Evolutionary conservation across 345 rosid species (phyloP), one percentile per base, ranked within the genome.

Genomic region (Eucalyptus regnans): DNA sequence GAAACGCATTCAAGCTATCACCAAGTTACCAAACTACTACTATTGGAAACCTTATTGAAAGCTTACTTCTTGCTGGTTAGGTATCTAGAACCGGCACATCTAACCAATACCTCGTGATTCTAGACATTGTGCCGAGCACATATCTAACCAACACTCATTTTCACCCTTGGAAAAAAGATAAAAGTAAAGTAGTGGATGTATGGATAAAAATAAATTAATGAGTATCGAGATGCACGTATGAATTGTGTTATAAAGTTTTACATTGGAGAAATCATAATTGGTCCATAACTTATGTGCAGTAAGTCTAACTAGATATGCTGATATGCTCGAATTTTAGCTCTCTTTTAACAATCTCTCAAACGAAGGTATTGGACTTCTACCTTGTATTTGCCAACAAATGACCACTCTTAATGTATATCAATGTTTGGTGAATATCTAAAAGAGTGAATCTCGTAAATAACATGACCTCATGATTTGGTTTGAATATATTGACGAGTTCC

Each of bases 221-320:
- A 31, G 3, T 15, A 16, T 66, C 17, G 0, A n/a, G 41, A 66
- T 66, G 5, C 41, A n/a, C 2, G 3, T 31, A 3, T 16, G 20
- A 16, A 15, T 31, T 31, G 3, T 31, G 22, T 4, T 3, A 66
- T 8, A 66, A 31, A 66, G 33, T 16, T 5, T 4, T 20, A 2
- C 14, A 31, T 66, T 8, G 9, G 6, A 4, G 8, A 15, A 15
- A 66, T 66, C 12, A 4, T 66, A 66, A 66, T 66, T 31, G 22
- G 1, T 16, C 4, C 5, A n/a, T n/a, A 8, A 64, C 5, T 7
- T 14, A 64, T 64, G 14, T 3, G 1, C 3, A n/a, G 0, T 66
- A 0, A 33, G 6, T n/a, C 3, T 1, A 8, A 31, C 0, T 66
- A 4, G 0, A 66, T 66, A 66, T 31, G 41, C 9, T 66, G 1